Conservation (phyloP, 345 rosid species). For the Cardamine occulta region DNA sequence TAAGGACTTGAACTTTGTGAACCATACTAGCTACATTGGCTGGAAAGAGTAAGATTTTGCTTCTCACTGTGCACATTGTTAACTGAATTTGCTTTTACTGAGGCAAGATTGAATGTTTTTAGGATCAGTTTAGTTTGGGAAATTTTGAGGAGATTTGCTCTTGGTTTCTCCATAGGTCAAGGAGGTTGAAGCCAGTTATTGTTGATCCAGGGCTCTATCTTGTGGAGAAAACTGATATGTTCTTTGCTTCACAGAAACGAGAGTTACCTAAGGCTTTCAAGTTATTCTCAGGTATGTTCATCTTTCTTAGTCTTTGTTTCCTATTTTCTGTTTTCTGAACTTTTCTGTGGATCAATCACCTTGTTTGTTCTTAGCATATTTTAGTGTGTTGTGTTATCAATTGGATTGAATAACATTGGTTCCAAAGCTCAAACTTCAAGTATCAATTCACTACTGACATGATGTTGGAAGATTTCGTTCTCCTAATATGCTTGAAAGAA, state of each 20-base stretch:
- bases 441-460: background rate
- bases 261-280: constrained; percentile 75
- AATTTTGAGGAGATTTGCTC: background rate
- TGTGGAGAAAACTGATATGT: constrained; percentile 67
- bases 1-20: constrained; percentile 77
- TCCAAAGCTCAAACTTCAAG: background rate
- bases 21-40: constrained; percentile 85
- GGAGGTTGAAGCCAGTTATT: constrained; percentile 79
- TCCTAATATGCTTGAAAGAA: background rate
- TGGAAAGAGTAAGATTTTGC: constrained; percentile 82
- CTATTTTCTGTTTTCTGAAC: background rate
- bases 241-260: constrained; percentile 81
- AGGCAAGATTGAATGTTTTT: constrained; percentile 1
- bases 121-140: background rate
- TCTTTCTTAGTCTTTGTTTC: background rate
- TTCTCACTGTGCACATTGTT: background rate
- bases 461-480: background rate
- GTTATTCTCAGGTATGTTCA: constrained; percentile 71
- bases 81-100: background rate
- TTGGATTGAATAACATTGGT: constrained; percentile 9
- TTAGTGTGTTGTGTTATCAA: background rate
- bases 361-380: constrained; percentile 10
- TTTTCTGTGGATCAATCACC: background rate
- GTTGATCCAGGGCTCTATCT: constrained; percentile 97
- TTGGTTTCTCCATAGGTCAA: constrained; percentile 54